Conservation (phyloP, 306 rosid genomes). For the Ammopiptanthus mongolicus region DNA sequence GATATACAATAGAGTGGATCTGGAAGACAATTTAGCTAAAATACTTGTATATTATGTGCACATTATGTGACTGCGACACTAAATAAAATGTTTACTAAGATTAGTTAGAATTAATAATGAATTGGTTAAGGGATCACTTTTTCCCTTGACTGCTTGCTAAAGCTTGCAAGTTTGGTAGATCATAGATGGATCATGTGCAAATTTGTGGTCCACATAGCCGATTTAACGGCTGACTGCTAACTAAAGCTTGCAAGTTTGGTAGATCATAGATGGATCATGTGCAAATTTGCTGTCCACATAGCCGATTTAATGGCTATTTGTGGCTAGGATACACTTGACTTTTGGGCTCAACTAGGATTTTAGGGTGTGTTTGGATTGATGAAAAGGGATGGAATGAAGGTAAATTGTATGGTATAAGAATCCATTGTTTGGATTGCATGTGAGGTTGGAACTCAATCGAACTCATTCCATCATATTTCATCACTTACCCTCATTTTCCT, state of each 20-base stretch:
- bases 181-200: neutral
- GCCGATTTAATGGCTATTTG: neutral
- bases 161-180: conserved; percentile 4
- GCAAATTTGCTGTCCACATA: neutral
- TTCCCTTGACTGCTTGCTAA: too few species aligned
- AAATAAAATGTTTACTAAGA: neutral
- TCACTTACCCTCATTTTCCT: too few species aligned
- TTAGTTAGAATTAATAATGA: neutral
- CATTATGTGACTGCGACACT: neutral
- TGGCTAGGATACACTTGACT: neutral
- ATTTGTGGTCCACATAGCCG: neutral
- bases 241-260: neutral
- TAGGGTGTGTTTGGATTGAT: too few species aligned
- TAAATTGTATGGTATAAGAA: too few species aligned
- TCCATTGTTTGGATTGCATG: too few species aligned
- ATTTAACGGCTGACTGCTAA: neutral
- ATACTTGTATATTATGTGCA: neutral
- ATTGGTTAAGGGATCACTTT: neutral
- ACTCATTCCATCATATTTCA: too few species aligned
- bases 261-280: neutral
- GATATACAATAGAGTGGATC: too few species aligned
- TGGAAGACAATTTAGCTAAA: neutral
- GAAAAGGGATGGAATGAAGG: too few species aligned
- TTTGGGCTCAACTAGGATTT: neutral
- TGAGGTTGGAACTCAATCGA: too few species aligned